Base-by-base conservation (phyloP, 257 asterid genomes). In the Coffea canephora region DNA sequence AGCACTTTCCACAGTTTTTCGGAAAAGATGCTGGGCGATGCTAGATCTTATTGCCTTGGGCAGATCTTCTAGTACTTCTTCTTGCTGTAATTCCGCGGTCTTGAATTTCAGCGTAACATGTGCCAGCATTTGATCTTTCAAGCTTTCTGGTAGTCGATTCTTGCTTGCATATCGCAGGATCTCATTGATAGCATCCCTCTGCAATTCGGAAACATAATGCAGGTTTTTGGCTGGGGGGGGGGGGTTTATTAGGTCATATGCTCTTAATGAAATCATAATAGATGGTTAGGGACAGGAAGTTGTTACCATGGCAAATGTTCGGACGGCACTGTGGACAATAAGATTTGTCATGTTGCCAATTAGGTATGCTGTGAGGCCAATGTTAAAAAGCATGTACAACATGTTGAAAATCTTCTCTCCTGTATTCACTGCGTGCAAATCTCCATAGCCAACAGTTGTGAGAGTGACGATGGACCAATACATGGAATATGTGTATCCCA, bases 291-390 rank as follows among this genome's bases (percentile, higher is more conserved):
- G 18, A 9, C 19, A 57, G 64, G 64, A 39, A 75, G 43, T 23
- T 85, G 34, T 31, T 92, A 94, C 98, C 98, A 91, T 89, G 74
- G 91, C 93, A 45, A 91, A 91, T 31, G 97, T 93, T 77, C 89
- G 88, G 77, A 83, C 83, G 11, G 95, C 85, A 71, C 94, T 90
- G 68, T 91, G 97, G 83, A 95, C 98, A 9, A 95, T 78, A 69
- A 95, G 97, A 88, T 88, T 95, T 81, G 98, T 94, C 97, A 96
- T 93, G 93, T 93, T 96, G 10, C 99, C 99, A 25, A 92, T 96
- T 66, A 96, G 57, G 84, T 96, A 96, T 83, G 99, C 96, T 3
- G 95, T 94, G 57, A 94, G 97, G 70, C 99, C 97, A 66, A 94
- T 92, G 90, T 92, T 96, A 92, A 93, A 96, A 74, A 93, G 90